Percentiles rank a stretch among this genome's conserved stretches.
These are phyloP conservation scores for Penicillium paxilli DNA, from an alignment of 495 filamentous ascomycete species.

Conservation along the genomic window DNA sequence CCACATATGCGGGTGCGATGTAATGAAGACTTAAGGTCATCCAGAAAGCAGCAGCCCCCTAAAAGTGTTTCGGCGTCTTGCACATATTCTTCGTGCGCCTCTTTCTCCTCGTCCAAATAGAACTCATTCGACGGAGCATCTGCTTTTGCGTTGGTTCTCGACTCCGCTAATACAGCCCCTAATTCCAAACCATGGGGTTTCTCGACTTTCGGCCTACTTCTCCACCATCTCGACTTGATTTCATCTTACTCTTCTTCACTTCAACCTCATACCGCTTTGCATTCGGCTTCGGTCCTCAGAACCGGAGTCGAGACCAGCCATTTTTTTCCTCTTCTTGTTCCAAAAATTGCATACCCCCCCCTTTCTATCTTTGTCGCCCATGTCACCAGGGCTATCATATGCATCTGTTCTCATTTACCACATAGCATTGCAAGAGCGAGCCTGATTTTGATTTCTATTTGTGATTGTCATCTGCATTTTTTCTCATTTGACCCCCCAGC, in stretches of 20 bases:
- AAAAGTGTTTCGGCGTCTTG: conserved; percentile 27
- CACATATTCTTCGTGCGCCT: conserved; percentile 25
- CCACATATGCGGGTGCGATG: conserved; percentile 33
- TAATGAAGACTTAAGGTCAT: conserved; percentile 12
- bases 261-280: conserved; percentile 25
- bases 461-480: conserved; percentile 30
- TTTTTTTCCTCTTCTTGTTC: conserved; percentile 27
- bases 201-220: conserved; percentile 4
- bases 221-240: conserved; percentile 7
- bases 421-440: conserved; percentile 56
- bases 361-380: conserved; percentile 30
- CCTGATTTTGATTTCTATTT: conserved; percentile 40
- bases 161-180: conserved; percentile 16
- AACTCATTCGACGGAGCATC: conserved; percentile 16
- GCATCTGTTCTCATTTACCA: conserved; percentile 39
- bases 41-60: conserved; percentile 15
- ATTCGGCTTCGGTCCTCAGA: conserved; percentile 27
- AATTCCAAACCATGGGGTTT: conserved; percentile 2
- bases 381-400: conserved; percentile 36
- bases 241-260: conserved; percentile 11
- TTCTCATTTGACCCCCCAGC: conserved; percentile 3
- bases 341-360: conserved; percentile 49
- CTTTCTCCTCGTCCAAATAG: conserved; percentile 14
- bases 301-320: conserved; percentile 26
- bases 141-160: conserved; percentile 16